A percentile compares a stretch with the other conserved stretches of the same genome.
phyloP scores from a whole-genome alignment of 352 stramenopile genomes.

The Phytopythium mirpurense region DNA sequence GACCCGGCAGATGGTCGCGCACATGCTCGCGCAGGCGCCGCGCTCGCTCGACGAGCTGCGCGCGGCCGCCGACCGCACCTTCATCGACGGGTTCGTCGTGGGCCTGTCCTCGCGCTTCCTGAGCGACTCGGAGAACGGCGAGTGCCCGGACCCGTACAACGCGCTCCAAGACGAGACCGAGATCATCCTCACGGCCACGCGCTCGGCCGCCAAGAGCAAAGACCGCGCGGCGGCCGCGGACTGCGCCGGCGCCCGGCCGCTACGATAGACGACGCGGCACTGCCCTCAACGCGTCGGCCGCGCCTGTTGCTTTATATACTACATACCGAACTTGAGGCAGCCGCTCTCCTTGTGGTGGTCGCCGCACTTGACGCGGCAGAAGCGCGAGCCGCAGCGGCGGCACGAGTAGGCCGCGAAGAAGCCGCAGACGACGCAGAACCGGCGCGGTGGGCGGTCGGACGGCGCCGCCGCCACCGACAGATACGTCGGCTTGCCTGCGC shows the following conservation, averaged over 20 bases:
- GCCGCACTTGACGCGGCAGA: conserved; percentile 76
- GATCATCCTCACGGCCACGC: conserved; percentile 27
- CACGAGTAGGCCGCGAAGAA: conserved; percentile 81
- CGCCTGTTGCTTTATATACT: conserved; percentile 5
- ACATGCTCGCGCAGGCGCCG: conserved; percentile 57
- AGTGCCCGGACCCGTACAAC: conserved; percentile 66
- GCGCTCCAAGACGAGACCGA: conserved; percentile 54
- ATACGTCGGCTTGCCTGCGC: conserved; percentile 50
- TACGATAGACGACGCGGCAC: conserved; percentile 5
- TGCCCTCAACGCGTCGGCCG: too few species aligned
- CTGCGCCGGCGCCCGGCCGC: background rate
- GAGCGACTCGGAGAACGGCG: conserved; percentile 60
- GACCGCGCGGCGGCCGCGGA: background rate
- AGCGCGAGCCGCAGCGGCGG: conserved; percentile 69
- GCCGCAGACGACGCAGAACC: conserved; percentile 86
- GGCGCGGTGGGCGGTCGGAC: conserved; percentile 52
- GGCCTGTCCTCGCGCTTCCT: conserved; percentile 42
- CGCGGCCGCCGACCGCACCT: conserved; percentile 44
- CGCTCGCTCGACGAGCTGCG: conserved; percentile 49
- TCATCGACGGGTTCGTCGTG: conserved; percentile 69
- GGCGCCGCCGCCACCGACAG: conserved; percentile 58
- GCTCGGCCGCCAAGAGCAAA: conserved; percentile 5
- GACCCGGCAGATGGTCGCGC: conserved; percentile 45
- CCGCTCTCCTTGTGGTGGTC: conserved; percentile 88
- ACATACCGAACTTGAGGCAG: conserved; percentile 87